Conservation (phyloP, 805 yeast genomes). For the Candida silvicultrix region DNA sequence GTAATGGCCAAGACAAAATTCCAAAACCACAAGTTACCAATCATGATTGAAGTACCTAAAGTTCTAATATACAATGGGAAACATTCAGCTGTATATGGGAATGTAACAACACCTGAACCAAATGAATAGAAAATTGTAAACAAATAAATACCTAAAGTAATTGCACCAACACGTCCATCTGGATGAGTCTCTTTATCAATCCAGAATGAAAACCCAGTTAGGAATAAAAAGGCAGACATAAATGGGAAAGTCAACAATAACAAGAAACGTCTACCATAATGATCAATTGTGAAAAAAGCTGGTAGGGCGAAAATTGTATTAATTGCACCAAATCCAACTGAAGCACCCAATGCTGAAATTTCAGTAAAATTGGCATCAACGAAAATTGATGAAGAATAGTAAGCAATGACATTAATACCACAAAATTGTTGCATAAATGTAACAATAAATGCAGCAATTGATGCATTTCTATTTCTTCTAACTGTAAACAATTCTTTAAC, state of each 20-base stretch:
- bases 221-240: slow-evolving; percentile 51
- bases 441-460: slow-evolving; percentile 71
- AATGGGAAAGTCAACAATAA: slow-evolving; percentile 56
- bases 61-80: slow-evolving; percentile 76
- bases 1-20: slow-evolving; percentile 66
- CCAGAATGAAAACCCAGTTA: slow-evolving; percentile 70
- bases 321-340: slow-evolving; percentile 82
- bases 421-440: slow-evolving; percentile 92
- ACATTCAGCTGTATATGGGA: slow-evolving; percentile 83
- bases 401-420: slow-evolving; percentile 84
- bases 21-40: slow-evolving; percentile 72
- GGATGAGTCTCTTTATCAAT: slow-evolving; percentile 37
- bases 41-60: slow-evolving; percentile 73
- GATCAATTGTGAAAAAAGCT: slow-evolving; percentile 74
- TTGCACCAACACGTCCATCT: slow-evolving; percentile 57
- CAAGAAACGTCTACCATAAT: slow-evolving; percentile 64
- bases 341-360: slow-evolving; percentile 63
- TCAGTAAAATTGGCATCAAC: slow-evolving; percentile 57
- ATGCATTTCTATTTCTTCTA: slow-evolving; percentile 80
- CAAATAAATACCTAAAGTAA: slow-evolving; percentile 68
- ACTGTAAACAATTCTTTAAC: slow-evolving; percentile 55
- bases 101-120: slow-evolving; percentile 88
- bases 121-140: slow-evolving; percentile 71
- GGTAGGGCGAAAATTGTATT: slow-evolving; percentile 80
- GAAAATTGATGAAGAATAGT: slow-evolving; percentile 76